These are phyloP conservation scores for Thamnidium elegans DNA, from an alignment of 192 early-diverging fungal genomes.

Conservation along the genomic window DNA sequence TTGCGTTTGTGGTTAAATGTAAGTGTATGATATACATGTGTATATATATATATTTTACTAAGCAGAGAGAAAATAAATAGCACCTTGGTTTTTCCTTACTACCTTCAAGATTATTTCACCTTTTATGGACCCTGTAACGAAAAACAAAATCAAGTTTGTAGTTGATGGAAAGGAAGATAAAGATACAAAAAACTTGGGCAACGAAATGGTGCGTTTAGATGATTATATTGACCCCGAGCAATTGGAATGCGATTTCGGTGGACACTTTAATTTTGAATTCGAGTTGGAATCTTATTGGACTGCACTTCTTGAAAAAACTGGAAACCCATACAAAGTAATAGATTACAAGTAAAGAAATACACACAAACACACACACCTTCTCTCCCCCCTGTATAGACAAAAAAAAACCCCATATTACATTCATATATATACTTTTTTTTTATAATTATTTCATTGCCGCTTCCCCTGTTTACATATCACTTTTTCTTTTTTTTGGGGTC, in stretches of 20 bases:
- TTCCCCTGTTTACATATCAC: neutral
- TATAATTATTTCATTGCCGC: neutral
- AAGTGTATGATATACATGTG: too few species aligned
- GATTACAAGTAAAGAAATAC: conserved; percentile 15
- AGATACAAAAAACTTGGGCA: conserved; percentile 9
- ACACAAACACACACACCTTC: neutral
- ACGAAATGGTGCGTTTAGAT: conserved; percentile 49
- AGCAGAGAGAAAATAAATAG: conserved; percentile 30
- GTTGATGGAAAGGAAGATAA: conserved; percentile 41
- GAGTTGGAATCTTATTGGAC: conserved; percentile 71
- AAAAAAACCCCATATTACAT: neutral
- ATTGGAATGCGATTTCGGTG: conserved; percentile 73
- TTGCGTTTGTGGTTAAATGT: conserved; percentile 68
- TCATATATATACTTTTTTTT: neutral
- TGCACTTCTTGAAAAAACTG: conserved; percentile 30
- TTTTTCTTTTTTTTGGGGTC: too few species aligned
- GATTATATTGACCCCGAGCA: conserved; percentile 51
- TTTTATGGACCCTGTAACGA: conserved; percentile 89
- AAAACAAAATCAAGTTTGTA: conserved; percentile 82
- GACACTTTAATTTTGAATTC: conserved; percentile 66
- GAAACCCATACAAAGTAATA: conserved; percentile 24
- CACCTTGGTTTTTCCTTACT: conserved; percentile 81
- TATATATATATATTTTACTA: neutral
- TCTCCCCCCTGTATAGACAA: neutral
- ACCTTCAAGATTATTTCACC: conserved; percentile 82